Percentiles rank a stretch among this genome's conserved stretches.
Evolutionary conservation across 192 early-diverging fungal species (phyloP).

Genomic region (Rhizophagus clarus): DNA sequence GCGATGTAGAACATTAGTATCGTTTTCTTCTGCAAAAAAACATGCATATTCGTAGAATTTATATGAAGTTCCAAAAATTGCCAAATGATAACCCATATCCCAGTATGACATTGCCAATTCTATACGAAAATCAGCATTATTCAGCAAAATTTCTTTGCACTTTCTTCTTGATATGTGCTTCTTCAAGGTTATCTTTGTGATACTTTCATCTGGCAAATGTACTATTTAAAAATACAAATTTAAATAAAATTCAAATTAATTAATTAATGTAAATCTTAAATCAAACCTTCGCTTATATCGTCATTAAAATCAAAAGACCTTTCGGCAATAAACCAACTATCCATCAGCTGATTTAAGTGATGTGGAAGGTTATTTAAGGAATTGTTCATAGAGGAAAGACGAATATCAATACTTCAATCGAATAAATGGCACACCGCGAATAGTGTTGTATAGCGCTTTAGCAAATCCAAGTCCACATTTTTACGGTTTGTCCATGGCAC

Average conservation of each 20-base stretch:
- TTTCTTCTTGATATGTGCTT: not conserved
- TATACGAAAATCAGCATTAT: not conserved
- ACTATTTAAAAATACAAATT: not conserved
- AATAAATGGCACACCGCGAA: too few species aligned
- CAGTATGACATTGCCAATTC: not conserved
- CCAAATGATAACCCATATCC: too few species aligned
- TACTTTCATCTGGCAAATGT: not conserved
- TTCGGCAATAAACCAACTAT: not conserved
- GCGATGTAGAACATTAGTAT: not conserved
- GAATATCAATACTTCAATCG: too few species aligned
- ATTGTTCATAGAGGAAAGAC: too few species aligned
- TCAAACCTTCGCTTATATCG: not conserved
- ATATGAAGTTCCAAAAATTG: not conserved
- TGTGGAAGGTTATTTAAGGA: too few species aligned
- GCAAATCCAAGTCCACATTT: too few species aligned
- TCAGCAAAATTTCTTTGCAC: too few species aligned
- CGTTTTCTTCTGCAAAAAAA: conserved; percentile 5
- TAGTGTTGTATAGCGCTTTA: too few species aligned
- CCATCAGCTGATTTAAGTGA: too few species aligned
- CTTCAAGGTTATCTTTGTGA: not conserved
- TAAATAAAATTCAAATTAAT: too few species aligned
- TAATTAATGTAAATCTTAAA: too few species aligned
- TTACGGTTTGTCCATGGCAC: too few species aligned
- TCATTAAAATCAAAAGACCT: not conserved
- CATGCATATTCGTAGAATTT: not conserved